phyloP scores from a whole-genome alignment of 1,139 yeast species.

The Suhomyces panamericanus region DNA sequence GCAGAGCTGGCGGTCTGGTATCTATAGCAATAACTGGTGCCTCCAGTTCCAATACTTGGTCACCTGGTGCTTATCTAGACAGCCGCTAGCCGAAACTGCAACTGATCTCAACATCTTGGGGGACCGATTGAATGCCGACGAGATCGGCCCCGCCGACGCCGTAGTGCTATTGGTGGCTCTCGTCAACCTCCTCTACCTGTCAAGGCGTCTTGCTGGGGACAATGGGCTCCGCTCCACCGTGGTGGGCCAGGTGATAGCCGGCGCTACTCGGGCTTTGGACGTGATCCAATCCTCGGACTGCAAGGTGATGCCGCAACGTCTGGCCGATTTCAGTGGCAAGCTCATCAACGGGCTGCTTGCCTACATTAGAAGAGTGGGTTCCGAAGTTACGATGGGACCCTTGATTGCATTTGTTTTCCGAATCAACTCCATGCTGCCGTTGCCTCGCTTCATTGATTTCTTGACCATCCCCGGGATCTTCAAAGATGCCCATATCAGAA shows the following conservation, averaged over 20 bases:
- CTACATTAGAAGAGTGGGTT: background rate
- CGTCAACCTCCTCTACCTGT: background rate
- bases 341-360: constrained; percentile 4
- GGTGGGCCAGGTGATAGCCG: background rate
- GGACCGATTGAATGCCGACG: background rate
- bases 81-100: constrained; percentile 2
- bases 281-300: background rate
- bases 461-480: constrained; percentile 17
- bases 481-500: background rate
- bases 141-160: background rate
- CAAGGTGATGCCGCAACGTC: background rate
- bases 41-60: constrained; percentile 21
- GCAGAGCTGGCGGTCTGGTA: constrained; percentile 8
- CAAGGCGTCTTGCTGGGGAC: background rate
- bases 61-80: constrained; percentile 16
- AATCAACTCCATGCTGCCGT: constrained; percentile 23
- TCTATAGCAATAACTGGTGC: constrained; percentile 13
- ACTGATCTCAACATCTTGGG: constrained; percentile 4
- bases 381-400: background rate
- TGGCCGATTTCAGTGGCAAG: background rate
- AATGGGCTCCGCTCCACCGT: background rate
- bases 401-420: constrained; percentile 19
- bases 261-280: constrained; percentile 3
- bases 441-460: constrained; percentile 20
- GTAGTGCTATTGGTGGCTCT: background rate